phyloP scores from a whole-genome alignment of 2,329 filamentous ascomycete species.

The Macroventuria anomochaeta region DNA sequence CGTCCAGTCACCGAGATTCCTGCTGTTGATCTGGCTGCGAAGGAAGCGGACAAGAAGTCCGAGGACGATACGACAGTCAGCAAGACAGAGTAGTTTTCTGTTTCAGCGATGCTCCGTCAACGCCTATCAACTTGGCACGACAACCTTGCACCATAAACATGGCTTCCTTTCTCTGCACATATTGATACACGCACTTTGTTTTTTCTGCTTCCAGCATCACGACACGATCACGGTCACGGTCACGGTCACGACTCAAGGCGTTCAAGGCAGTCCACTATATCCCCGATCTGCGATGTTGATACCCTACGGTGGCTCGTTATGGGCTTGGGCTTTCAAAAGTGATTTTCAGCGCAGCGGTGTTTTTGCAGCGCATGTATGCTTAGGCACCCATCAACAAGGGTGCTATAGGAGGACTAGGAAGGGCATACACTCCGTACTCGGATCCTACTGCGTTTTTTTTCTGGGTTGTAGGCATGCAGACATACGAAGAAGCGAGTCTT shows the following conservation, averaged over 20 bases:
- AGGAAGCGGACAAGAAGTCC: slow-evolving; percentile 15
- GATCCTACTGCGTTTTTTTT: neutral
- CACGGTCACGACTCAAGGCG: slow-evolving; percentile 10
- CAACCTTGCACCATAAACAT: neutral
- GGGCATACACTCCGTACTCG: neutral
- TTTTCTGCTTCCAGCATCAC: slow-evolving; percentile 6
- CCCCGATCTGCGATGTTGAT: slow-evolving; percentile 18
- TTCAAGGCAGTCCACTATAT: slow-evolving; percentile 14
- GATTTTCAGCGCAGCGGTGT: slow-evolving; percentile 1
- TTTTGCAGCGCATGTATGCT: neutral
- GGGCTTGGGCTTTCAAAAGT: slow-evolving; percentile 17
- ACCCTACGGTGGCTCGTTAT: slow-evolving; percentile 13
- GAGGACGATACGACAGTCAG: slow-evolving; percentile 3
- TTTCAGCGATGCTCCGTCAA: neutral
- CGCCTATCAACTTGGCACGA: neutral
- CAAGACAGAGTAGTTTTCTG: slow-evolving; percentile 16
- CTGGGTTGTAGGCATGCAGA: too few species aligned
- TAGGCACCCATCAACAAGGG: neutral
- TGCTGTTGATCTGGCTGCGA: slow-evolving; percentile 18
- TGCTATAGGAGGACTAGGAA: neutral
- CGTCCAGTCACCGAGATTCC: slow-evolving; percentile 26
- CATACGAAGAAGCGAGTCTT: too few species aligned
- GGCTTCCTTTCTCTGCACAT: slow-evolving; percentile 12
- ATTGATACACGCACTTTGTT: slow-evolving; percentile 1
- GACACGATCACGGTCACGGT: slow-evolving; percentile 7